Percentiles rank a stretch among this genome's conserved stretches.
phyloP scores from a whole-genome alignment of 2,329 filamentous ascomycete species.

The Pyricularia pennisetigena region DNA sequence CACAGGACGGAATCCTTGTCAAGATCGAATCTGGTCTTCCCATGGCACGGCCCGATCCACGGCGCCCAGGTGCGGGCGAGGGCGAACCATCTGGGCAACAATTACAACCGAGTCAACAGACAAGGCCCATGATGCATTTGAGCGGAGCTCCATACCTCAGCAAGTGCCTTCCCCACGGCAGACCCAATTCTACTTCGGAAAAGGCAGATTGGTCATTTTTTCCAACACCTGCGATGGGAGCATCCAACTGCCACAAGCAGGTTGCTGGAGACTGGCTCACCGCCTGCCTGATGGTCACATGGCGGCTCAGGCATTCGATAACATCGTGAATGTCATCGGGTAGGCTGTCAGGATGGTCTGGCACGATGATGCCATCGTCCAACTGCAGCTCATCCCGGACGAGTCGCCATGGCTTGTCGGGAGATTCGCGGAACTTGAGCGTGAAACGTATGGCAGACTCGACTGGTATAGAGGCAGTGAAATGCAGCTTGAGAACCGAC shows the following conservation, averaged over 20 bases:
- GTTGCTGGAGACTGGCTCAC: constrained; percentile 59
- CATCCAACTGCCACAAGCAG: constrained; percentile 58
- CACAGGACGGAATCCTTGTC: constrained; percentile 72
- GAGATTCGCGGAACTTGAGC: constrained; percentile 52
- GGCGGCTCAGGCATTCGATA: constrained; percentile 46
- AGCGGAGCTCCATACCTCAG: constrained; percentile 33
- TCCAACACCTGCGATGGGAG: constrained; percentile 43
- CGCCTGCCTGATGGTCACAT: constrained; percentile 41
- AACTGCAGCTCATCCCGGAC: constrained; percentile 53
- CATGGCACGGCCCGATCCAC: constrained; percentile 86
- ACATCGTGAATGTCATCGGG: constrained; percentile 39
- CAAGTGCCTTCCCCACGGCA: constrained; percentile 42
- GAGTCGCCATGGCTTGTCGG: constrained; percentile 57
- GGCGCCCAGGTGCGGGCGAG: constrained; percentile 70
- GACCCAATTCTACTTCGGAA: constrained; percentile 48
- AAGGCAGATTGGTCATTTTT: constrained; percentile 48
- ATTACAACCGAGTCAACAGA: constrained; percentile 9
- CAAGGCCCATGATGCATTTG: not conserved
- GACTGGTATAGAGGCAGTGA: constrained; percentile 39
- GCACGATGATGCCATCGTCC: constrained; percentile 52
- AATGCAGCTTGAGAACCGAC: constrained; percentile 38
- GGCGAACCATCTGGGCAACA: constrained; percentile 59
- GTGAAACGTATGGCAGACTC: constrained; percentile 52
- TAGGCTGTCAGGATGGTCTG: constrained; percentile 12
- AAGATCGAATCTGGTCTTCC: constrained; percentile 52